Evolutionary conservation across 2,329 filamentous ascomycete genomes (phyloP).

Genomic region (Xylariomycetidae sp.): DNA sequence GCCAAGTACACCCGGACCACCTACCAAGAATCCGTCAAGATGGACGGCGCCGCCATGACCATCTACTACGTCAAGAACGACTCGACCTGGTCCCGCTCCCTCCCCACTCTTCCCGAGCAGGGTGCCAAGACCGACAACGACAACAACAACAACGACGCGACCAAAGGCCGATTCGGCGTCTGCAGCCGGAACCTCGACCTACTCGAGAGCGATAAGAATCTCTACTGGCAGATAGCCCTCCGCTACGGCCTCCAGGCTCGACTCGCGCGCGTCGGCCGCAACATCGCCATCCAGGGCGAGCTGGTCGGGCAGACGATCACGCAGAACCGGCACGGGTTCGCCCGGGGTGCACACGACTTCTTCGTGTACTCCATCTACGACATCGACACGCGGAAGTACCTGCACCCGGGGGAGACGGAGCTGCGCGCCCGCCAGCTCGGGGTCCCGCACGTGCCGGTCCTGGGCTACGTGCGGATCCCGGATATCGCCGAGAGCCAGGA

Average conservation of each 20-base stretch:
- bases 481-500: constrained; percentile 13
- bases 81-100: constrained; percentile 1
- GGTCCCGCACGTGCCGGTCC: constrained; percentile 20
- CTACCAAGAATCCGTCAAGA: constrained; percentile 7
- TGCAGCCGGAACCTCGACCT: constrained; percentile 23
- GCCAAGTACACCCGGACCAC: constrained; percentile 12
- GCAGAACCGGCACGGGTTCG: constrained; percentile 22
- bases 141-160: constrained; percentile 2
- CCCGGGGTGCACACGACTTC: constrained; percentile 16
- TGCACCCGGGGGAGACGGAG: constrained; percentile 6
- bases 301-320: constrained; percentile 21
- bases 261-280: constrained; percentile 13
- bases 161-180: constrained; percentile 24
- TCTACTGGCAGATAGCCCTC: constrained; percentile 22
- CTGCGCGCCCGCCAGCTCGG: constrained; percentile 9
- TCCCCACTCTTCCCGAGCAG: background rate
- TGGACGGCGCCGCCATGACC: constrained; percentile 11
- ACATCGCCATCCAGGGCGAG: constrained; percentile 27
- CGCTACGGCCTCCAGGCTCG: constrained; percentile 14
- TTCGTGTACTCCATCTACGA: constrained; percentile 22
- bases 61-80: constrained; percentile 8
- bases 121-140: background rate
- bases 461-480: constrained; percentile 17
- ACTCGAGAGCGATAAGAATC: constrained; percentile 5
- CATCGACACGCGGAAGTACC: constrained; percentile 15